Base-by-base conservation (phyloP, 1,139 yeast genomes). In the Blastobotrys ciferrii region DNA sequence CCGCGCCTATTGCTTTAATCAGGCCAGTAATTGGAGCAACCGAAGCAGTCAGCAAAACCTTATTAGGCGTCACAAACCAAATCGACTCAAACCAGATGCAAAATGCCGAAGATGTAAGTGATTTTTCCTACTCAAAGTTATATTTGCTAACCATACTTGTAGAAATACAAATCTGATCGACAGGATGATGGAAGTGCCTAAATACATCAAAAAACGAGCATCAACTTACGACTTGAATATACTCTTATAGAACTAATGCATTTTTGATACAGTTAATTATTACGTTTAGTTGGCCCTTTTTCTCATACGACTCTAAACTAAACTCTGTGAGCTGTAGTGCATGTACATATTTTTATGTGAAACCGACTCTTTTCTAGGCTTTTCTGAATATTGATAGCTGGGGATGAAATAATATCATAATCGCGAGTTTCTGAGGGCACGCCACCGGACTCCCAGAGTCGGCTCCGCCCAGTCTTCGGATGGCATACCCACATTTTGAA, bases 11-110 rank as follows among this genome's bases (percentile, higher is more conserved):
- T 18, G 82, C 89, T 6, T 67, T 91, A 14, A 76, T 91, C 2
- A 69, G 97, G 43, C 97, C 98, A 1, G 76, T 88, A 60, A 89
- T 91, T 56, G 98, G 97, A 1, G 89, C 96, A 0, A 87, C 97
- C 0, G 97, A 89, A 63, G 95, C 95, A 0, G 74, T 91, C 2
- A 84, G 92, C 17, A 86, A 82, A 60, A 78, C 96, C 0, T 70
- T 91, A 48, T 76, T 88, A 71, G 98, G 98, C 1, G 75, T 91
- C 6, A 82, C 91, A 38, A 89, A 89, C 63, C 86, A 84, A 54
- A 71, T 89, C 39, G 92, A 87, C 62, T 85, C 92, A 1, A 74
- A 75, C 7, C 79, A 79, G 54, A 68, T 72, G 49, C 61, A 63
- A 43, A 71, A 73, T 47, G 67, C 77, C 12, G 73, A 76, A 45